Evolutionary conservation across 2,329 filamentous ascomycete species (phyloP).

Genomic region (Colletotrichum tofieldiae): DNA sequence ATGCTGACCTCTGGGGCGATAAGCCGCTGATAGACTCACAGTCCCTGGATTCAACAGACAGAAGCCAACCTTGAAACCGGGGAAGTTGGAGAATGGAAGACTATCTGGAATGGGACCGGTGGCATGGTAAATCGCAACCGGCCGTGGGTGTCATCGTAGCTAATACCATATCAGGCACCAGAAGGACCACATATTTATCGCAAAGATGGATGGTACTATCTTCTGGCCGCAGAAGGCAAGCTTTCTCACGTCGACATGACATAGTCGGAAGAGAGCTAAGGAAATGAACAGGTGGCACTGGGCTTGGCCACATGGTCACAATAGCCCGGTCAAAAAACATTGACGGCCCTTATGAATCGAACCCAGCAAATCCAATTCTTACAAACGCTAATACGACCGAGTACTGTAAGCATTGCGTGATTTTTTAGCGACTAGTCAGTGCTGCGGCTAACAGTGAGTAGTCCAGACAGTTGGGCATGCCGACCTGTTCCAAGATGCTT

Average conservation of each 20-base stretch:
- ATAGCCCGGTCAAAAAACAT: conserved; percentile 61
- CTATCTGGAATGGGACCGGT: conserved; percentile 27
- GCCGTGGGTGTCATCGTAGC: too few relatives aligned
- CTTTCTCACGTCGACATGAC: not conserved
- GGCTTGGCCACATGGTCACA: conserved; percentile 63
- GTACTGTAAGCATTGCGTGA: conserved; percentile 50
- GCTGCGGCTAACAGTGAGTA: not conserved
- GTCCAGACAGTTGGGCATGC: conserved; percentile 70
- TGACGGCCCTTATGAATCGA: conserved; percentile 61
- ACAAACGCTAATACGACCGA: conserved; percentile 60
- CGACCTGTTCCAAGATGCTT: conserved; percentile 68
- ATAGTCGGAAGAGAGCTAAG: not conserved
- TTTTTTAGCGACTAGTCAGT: not conserved
- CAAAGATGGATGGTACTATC: conserved; percentile 67
- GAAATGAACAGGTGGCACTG: conserved; percentile 57
- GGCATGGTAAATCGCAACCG: conserved; percentile 13
- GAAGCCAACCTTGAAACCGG: conserved; percentile 48
- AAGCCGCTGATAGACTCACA: conserved; percentile 50
- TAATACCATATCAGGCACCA: conserved; percentile 15
- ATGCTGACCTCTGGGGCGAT: conserved; percentile 55
- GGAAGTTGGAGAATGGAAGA: conserved; percentile 24
- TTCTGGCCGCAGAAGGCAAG: conserved; percentile 65
- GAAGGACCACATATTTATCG: conserved; percentile 71
- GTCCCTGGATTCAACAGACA: conserved; percentile 64
- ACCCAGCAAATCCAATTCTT: conserved; percentile 61